Evolutionary conservation across 2,329 filamentous ascomycete genomes (phyloP).

Genomic region (Xylariaceae sp.): DNA sequence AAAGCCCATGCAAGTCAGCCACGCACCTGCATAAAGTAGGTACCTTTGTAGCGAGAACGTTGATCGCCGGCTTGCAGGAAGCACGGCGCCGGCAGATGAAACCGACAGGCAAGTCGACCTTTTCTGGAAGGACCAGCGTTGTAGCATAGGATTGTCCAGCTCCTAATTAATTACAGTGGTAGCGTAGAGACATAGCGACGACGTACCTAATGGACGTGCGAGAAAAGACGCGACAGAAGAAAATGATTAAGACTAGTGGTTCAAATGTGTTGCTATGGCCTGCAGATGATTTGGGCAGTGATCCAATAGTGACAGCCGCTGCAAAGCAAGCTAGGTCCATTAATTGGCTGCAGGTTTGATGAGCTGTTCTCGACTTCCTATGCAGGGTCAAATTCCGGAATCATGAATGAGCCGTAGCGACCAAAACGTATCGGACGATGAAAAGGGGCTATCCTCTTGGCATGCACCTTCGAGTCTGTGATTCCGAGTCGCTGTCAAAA

Average conservation of each 20-base stretch:
- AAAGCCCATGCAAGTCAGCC: slow-evolving; percentile 4
- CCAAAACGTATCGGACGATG: slow-evolving; percentile 10
- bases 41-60: slow-evolving; percentile 3
- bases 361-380: slow-evolving; percentile 28
- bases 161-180: too few species aligned
- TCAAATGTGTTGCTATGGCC: too few species aligned
- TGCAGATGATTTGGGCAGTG: slow-evolving; percentile 9
- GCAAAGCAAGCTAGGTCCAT: slow-evolving; percentile 10
- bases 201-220: neutral
- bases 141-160: too few species aligned
- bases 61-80: slow-evolving; percentile 4
- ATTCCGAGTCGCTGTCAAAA: slow-evolving; percentile 14
- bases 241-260: too few species aligned
- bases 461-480: slow-evolving; percentile 9
- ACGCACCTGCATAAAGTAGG: slow-evolving; percentile 1
- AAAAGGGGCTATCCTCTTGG: slow-evolving; percentile 23
- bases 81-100: slow-evolving; percentile 12
- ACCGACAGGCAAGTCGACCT: neutral
- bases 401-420: slow-evolving; percentile 17
- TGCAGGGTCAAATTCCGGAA: slow-evolving; percentile 22
- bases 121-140: too few species aligned
- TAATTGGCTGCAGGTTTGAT: slow-evolving; percentile 28
- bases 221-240: neutral
- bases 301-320: slow-evolving; percentile 15
- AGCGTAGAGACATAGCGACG: neutral